These are phyloP conservation scores for Karstenula rhodostoma DNA, from an alignment of 2,329 filamentous ascomycete species.

Conservation along the genomic window DNA sequence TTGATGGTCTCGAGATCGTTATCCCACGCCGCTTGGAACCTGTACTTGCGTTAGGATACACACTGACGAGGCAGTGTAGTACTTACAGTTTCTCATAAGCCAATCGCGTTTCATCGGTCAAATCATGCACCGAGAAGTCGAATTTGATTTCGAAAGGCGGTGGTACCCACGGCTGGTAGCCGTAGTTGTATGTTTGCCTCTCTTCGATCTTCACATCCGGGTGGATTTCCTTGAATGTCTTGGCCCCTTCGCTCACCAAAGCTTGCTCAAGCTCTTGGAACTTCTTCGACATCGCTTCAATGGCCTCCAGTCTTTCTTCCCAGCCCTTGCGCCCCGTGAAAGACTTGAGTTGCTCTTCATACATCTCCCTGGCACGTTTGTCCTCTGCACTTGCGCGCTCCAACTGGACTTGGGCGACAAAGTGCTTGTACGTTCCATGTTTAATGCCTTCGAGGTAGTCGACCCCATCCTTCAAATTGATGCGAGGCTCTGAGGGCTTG, in stretches of 20 bases:
- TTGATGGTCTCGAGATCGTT: slow-evolving; percentile 75
- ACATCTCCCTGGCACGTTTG: slow-evolving; percentile 43
- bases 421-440: slow-evolving; percentile 68
- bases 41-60: slow-evolving; percentile 39
- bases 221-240: slow-evolving; percentile 71
- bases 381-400: slow-evolving; percentile 49
- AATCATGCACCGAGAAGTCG: slow-evolving; percentile 58
- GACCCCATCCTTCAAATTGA: slow-evolving; percentile 53
- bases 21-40: slow-evolving; percentile 76
- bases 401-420: slow-evolving; percentile 57
- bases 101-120: slow-evolving; percentile 62
- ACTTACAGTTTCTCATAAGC: slow-evolving; percentile 72
- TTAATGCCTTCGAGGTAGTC: slow-evolving; percentile 61
- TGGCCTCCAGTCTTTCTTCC: slow-evolving; percentile 64
- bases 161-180: not conserved
- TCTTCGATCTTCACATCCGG: slow-evolving; percentile 49
- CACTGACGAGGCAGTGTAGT: not conserved
- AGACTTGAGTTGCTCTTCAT: slow-evolving; percentile 31
- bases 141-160: slow-evolving; percentile 59
- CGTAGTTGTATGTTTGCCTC: not conserved
- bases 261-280: slow-evolving; percentile 64
- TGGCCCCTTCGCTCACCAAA: slow-evolving; percentile 68
- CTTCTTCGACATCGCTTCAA: slow-evolving; percentile 60
- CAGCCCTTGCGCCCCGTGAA: slow-evolving; percentile 39
- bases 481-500: slow-evolving; percentile 35